A percentile compares a stretch with the other conserved stretches of the same genome.
These are phyloP conservation scores for Conoideocrella luteorostrata DNA, from an alignment of 2,329 filamentous ascomycete species.

Conservation along the genomic window DNA sequence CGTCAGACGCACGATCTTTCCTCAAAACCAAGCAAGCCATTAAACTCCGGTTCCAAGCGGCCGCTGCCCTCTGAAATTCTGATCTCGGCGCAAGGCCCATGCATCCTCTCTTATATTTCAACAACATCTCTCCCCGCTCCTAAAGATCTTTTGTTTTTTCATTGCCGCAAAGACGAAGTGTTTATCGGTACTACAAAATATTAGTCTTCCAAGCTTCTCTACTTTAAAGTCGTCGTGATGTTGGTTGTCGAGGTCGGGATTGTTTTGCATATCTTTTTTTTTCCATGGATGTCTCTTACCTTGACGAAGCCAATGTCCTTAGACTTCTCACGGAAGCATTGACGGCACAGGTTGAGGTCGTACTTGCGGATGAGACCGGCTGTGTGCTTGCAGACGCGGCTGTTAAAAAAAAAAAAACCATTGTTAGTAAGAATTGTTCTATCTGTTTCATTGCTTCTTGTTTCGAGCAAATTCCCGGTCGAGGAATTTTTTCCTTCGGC, in stretches of 20 bases:
- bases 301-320: conserved; percentile 69
- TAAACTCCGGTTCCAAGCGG: conserved; percentile 40
- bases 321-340: conserved; percentile 71
- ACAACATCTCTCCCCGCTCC: neutral
- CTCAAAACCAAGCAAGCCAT: conserved; percentile 38
- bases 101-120: conserved; percentile 12
- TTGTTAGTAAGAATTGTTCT: conserved; percentile 1
- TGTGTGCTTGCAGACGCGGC: conserved; percentile 77
- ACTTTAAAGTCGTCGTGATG: no score
- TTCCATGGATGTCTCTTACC: conserved; percentile 40
- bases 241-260: neutral
- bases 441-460: neutral
- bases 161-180: conserved; percentile 13
- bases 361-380: conserved; percentile 99
- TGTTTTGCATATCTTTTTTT: no score
- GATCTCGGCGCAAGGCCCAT: conserved; percentile 18
- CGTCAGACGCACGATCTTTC: conserved; percentile 36
- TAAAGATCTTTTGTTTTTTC: conserved; percentile 6
- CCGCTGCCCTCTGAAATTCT: conserved; percentile 34
- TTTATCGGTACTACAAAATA: conserved; percentile 21
- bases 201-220: no score
- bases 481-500: neutral
- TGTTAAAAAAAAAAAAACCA: conserved; percentile 18
- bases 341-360: conserved; percentile 83
- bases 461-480: neutral